phyloP scores from a whole-genome alignment of 192 early-diverging fungal species.

The Coemansia sp. region DNA sequence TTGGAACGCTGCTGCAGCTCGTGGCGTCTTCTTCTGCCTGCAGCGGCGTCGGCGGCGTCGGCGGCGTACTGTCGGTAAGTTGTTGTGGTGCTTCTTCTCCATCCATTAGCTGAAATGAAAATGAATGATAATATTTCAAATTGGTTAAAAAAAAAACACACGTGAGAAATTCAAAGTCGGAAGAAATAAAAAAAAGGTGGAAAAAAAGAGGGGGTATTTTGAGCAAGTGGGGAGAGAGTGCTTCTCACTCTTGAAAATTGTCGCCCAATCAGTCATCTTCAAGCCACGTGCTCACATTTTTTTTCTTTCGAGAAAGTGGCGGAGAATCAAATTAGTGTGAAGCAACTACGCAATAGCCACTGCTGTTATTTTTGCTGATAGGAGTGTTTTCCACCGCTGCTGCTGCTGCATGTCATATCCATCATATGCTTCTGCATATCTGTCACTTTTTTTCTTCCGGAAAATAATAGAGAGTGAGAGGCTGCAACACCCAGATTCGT shows the following conservation, averaged over 20 bases:
- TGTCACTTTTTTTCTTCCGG: not conserved
- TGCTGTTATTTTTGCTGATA: no score
- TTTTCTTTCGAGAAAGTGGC: not conserved
- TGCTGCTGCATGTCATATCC: not conserved
- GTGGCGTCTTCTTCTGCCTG: not conserved
- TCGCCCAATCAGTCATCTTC: not conserved
- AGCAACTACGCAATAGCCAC: not conserved
- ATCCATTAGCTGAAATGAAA: not conserved
- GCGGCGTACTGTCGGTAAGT: not conserved
- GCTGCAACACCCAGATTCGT: not conserved
- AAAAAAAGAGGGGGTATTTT: not conserved
- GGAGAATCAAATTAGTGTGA: not conserved
- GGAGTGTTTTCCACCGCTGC: not conserved
- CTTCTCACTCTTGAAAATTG: not conserved
- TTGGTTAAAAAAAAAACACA: not conserved
- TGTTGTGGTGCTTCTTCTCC: not conserved
- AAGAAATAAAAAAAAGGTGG: not conserved
- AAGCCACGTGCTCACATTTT: not conserved
- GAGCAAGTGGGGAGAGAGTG: no score
- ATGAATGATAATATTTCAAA: not conserved
- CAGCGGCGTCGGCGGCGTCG: not conserved
- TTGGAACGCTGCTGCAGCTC: not conserved
- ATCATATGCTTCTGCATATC: slow-evolving; percentile 4
- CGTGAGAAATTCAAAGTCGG: not conserved
- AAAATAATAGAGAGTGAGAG: not conserved